A percentile compares a stretch with the other conserved stretches of the same genome.
Evolutionary conservation across 2,329 filamentous ascomycete genomes (phyloP).

Genomic region (Chaetomiaceae sp.): DNA sequence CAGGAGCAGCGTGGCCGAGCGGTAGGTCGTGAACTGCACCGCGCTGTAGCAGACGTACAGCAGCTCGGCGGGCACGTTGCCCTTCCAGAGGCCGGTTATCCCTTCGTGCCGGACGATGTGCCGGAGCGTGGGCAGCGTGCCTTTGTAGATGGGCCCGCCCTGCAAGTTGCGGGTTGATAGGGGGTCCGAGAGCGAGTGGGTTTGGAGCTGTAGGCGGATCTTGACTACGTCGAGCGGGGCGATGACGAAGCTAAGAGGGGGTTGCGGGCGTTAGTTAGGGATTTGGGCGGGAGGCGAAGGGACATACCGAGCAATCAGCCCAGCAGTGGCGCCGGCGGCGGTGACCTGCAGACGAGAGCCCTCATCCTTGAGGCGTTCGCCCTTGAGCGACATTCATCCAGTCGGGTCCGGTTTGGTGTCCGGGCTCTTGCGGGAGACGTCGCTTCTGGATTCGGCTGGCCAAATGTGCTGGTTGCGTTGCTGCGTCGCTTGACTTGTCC

Average conservation of each 20-base stretch:
- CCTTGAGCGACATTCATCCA: slow-evolving; percentile 43
- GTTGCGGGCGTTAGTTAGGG: neutral
- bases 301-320: slow-evolving; percentile 76
- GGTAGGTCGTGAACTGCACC: slow-evolving; percentile 86
- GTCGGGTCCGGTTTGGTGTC: neutral
- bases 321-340: slow-evolving; percentile 60
- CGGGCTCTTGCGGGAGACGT: neutral
- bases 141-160: slow-evolving; percentile 60
- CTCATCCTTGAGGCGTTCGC: slow-evolving; percentile 56
- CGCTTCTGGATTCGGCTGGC: neutral
- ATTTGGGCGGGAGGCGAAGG: neutral
- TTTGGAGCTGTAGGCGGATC: slow-evolving; percentile 92
- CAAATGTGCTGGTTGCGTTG: neutral
- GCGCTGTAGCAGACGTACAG: slow-evolving; percentile 91
- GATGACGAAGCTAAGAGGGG: slow-evolving; percentile 74
- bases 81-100: slow-evolving; percentile 87
- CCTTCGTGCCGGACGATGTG: slow-evolving; percentile 79
- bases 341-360: slow-evolving; percentile 55
- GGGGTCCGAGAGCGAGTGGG: slow-evolving; percentile 76
- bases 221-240: slow-evolving; percentile 97
- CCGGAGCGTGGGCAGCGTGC: slow-evolving; percentile 69
- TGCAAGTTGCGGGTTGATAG: slow-evolving; percentile 49
- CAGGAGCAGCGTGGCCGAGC: slow-evolving; percentile 65
- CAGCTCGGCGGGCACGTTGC: slow-evolving; percentile 90
- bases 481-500: neutral